A percentile compares a stretch with the other conserved stretches of the same genome.
These are phyloP conservation scores for Persicaria tinctoria DNA, from an alignment of 148 eudicot species.

Conservation along the genomic window DNA sequence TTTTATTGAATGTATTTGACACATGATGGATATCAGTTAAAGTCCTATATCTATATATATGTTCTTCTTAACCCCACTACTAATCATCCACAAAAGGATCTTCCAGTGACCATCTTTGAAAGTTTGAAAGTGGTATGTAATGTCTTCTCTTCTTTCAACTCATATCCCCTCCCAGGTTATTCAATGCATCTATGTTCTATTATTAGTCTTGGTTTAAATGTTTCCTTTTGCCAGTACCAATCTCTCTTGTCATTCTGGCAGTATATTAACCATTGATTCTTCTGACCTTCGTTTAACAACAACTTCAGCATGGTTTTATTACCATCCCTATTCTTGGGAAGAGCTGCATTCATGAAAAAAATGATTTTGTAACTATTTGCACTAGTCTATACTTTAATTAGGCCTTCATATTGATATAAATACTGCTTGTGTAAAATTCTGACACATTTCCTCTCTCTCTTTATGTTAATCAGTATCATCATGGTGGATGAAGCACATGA, in stretches of 20 bases:
- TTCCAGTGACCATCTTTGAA: constrained; percentile 67
- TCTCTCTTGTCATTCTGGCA: too few relatives aligned
- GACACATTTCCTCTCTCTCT: neutral
- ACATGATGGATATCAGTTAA: constrained; percentile 86
- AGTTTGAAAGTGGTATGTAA: constrained; percentile 74
- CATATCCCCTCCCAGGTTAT: too few relatives aligned
- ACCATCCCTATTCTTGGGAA: too few relatives aligned
- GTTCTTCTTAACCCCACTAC: constrained; percentile 74
- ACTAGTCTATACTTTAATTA: neutral
- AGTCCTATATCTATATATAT: constrained; percentile 46
- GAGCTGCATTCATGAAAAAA: too few relatives aligned
- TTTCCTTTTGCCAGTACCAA: too few relatives aligned
- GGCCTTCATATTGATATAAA: neutral
- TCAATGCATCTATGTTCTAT: too few relatives aligned
- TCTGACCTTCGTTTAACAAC: too few relatives aligned
- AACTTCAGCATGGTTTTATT: too few relatives aligned
- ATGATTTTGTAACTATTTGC: neutral
- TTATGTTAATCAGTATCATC: constrained; percentile 48
- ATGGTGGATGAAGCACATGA: constrained; percentile 99
- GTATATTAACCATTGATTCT: too few relatives aligned
- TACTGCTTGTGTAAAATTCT: neutral
- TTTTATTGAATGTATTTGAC: constrained; percentile 14
- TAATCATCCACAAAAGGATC: constrained; percentile 80
- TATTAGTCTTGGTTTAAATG: too few relatives aligned
- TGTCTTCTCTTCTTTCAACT: too few relatives aligned